Base-by-base conservation (phyloP, 139 green algal species). In the Diplosphaera chodatii region DNA sequence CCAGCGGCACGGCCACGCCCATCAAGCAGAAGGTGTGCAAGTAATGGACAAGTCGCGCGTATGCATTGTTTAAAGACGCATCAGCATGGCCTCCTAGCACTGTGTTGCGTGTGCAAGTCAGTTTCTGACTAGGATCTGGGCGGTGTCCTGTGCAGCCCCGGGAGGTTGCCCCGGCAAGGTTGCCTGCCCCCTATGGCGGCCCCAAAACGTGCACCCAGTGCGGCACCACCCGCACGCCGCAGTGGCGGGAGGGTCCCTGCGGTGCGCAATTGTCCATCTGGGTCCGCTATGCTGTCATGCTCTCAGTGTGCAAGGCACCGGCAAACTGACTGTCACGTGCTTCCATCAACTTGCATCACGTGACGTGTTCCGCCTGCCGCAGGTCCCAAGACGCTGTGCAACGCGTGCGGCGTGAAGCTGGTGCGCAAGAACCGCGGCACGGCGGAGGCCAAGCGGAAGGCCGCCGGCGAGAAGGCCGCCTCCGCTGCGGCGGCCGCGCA, bases 331-430 rank as follows among this genome's bases (percentile, higher is more conserved):
- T 48, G 37, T 10, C 6, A 10, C 10, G 8, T 48, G 37, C 6
- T 48, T 6, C 37, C 37, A 48, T 48, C 8, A 6, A 10, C 37
- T 20, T 48, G n/a, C n/a, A n/a, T n/a, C n/a, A n/a, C n/a, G n/a
- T n/a, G n/a, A n/a, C n/a, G n/a, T n/a, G n/a, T n/a, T n/a, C n/a
- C n/a, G n/a, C n/a, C 6, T 48, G 37, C 8, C 10, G 56, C 76
- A 82, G 80, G 82, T 28, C 79, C 84, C 40, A 87, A 87, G 65
- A 88, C 82, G 2, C 71, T 89, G 25, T 89, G 84, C 82, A 89
- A 89, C 32, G 79, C 78, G 3, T 85, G 73, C 72, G 76, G 76
- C n/a, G 77, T 82, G 34, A 86, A 86, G 74, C 74, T 70, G 34
- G 74, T 79, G 34, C 67, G 75, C 65, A 33, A 37, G 34, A 78